Evolutionary conservation across 495 filamentous ascomycete genomes (phyloP).

Genomic region (Letharia lupina): DNA sequence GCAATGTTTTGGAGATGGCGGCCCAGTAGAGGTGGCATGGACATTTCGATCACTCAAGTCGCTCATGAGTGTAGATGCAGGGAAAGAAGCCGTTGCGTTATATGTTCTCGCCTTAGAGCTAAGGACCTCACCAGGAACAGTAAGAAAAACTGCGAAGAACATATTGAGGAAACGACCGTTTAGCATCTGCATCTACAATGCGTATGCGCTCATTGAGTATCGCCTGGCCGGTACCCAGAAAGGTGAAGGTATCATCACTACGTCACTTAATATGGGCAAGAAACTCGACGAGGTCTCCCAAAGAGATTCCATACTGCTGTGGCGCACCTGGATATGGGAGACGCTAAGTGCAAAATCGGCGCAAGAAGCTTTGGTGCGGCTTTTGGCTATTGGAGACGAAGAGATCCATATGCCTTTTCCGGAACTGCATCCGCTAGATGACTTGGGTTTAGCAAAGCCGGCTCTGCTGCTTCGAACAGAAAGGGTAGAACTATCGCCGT

Average conservation of each 20-base stretch:
- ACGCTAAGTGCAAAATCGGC: slow-evolving; percentile 44
- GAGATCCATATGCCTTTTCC: slow-evolving; percentile 28
- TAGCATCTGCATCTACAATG: slow-evolving; percentile 64
- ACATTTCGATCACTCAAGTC: slow-evolving; percentile 45
- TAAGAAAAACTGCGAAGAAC: slow-evolving; percentile 62
- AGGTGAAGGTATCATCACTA: slow-evolving; percentile 57
- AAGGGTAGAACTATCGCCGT: slow-evolving; percentile 31
- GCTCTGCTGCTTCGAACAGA: slow-evolving; percentile 44
- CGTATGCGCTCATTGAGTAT: slow-evolving; percentile 66
- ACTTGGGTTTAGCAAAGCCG: slow-evolving; percentile 18
- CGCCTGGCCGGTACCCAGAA: slow-evolving; percentile 44
- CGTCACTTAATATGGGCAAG: slow-evolving; percentile 51
- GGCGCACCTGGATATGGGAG: slow-evolving; percentile 67
- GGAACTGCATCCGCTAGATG: slow-evolving; percentile 22
- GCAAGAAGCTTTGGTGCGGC: slow-evolving; percentile 38
- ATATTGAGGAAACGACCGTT: slow-evolving; percentile 60
- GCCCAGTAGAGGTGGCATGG: slow-evolving; percentile 39
- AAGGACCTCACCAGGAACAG: slow-evolving; percentile 43
- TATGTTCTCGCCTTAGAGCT: slow-evolving; percentile 66
- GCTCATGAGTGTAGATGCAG: slow-evolving; percentile 37
- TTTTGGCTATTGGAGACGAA: slow-evolving; percentile 37
- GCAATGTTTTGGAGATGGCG: slow-evolving; percentile 18
- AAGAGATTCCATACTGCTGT: slow-evolving; percentile 48
- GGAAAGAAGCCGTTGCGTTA: slow-evolving; percentile 51
- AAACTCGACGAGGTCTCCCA: slow-evolving; percentile 33